A percentile compares a stretch with the other conserved stretches of the same genome.
These are phyloP conservation scores for Yueomyces sp. DNA, from an alignment of 805 yeast species.

Conservation along the genomic window DNA sequence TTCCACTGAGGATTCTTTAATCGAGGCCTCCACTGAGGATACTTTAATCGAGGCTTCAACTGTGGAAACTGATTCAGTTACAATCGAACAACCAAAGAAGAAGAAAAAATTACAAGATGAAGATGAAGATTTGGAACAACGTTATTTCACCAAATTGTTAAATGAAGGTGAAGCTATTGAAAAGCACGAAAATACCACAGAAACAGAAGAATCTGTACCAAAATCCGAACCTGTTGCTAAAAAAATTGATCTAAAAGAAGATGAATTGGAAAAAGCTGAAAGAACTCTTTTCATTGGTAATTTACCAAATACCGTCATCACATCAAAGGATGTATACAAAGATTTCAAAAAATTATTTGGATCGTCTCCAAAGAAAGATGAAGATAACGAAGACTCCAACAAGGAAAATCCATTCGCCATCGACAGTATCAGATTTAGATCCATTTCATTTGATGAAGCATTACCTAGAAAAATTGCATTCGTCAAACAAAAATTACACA, in stretches of 20 bases:
- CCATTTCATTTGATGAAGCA: slow-evolving; percentile 77
- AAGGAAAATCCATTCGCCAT: slow-evolving; percentile 27
- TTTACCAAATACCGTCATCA: slow-evolving; percentile 50
- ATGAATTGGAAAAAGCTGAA: slow-evolving; percentile 72
- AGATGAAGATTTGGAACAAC: slow-evolving; percentile 38
- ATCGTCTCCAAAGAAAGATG: slow-evolving; percentile 4
- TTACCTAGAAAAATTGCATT: slow-evolving; percentile 89
- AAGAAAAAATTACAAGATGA: slow-evolving; percentile 13
- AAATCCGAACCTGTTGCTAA: slow-evolving; percentile 29
- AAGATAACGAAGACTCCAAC: slow-evolving; percentile 7
- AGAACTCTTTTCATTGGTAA: slow-evolving; percentile 84
- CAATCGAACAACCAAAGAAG: slow-evolving; percentile 3
- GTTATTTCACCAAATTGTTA: slow-evolving; percentile 38
- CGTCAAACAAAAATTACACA: slow-evolving; percentile 64
- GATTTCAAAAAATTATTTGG: slow-evolving; percentile 50
- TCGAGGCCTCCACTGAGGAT: neutral
- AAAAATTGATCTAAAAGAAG: slow-evolving; percentile 45
- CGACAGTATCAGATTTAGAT: slow-evolving; percentile 77
- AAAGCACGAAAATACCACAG: slow-evolving; percentile 14
- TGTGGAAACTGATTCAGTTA: slow-evolving; percentile 5
- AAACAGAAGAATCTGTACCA: slow-evolving; percentile 8
- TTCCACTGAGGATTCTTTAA: neutral
- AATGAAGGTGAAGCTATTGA: slow-evolving; percentile 21
- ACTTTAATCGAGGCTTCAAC: neutral
- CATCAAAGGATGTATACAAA: slow-evolving; percentile 47